Base-by-base conservation (phyloP, 1,139 yeast species). In the Casaregolazyma suthepensis region DNA sequence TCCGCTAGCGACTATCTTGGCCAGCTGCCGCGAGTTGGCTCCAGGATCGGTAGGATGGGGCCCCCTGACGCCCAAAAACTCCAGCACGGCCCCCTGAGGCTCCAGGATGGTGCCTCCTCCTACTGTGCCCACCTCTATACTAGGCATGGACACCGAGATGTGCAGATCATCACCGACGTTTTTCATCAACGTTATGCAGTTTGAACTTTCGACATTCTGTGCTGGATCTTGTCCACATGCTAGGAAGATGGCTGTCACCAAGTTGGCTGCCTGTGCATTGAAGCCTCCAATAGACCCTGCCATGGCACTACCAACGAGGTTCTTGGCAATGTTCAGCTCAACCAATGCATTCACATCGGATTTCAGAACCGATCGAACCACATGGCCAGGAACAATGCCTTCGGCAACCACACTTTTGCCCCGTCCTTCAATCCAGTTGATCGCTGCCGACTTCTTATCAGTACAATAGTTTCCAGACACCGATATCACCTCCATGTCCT, bases 181-280 rank as follows among this genome's bases (percentile, higher is more conserved):
- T 66, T 87, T 89, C 95, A 94, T 90, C 61, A 93, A 76, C 1
- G 99, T 93, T 60, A 94, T 91, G 83, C 99, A 94, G 74, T 91
- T 93, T 38, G 97, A 89, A 56, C 95, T 85, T 74, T 93, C 99
- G 54, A 94, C 98, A 67, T 91, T 93, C 74, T 90, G 98, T 1
- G 98, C 98, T 13, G 98, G 98, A 73, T 93, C 99, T 76, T 93
- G 99, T 56, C 99, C 99, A 61, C 96, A 82, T 3, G 99, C 99
- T 62, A 93, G 75, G 71, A 74, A 93, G 29, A 93, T 85, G 10
- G 99, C 98, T 31, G 99, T 93, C 43, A 93, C 93, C 64, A 93
- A 75, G 69, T 93, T 93, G 48, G 99, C 96, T 49, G 99, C 98
- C 63, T 93, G 99, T 0, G 99, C 99, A 68, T 94, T 93, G 74